Base-by-base conservation (phyloP, 306 rosid species). In the Ormosia emarginata region DNA sequence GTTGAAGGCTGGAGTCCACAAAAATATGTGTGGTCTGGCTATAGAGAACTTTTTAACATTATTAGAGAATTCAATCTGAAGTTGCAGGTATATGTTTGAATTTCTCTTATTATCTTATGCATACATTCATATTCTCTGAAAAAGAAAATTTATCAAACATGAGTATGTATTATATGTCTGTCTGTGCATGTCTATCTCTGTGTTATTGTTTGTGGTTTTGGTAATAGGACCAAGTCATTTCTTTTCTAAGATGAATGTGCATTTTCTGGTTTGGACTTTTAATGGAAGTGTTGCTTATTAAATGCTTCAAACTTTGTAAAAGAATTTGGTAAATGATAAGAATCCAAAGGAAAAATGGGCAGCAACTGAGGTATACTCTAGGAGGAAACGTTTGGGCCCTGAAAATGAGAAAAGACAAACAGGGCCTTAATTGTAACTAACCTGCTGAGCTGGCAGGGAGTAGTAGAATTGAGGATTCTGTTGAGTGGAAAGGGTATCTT, bases 21-120 rank as follows among this genome's bases (percentile, higher is more conserved):
- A 68, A 95, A 95, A 81, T 95, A 93, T 50, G 84, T 84, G 44
- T 95, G 99, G 99, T 93, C 98, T 77, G 99, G 98, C 78, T 93
- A 95, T 84, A 85, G 98, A 81, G 94, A 88, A 65, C 97, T 95
- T 70, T 93, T 95, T 74, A 86, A 87, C 87, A 86, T 93, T 36
- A 63, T 95, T 58, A 87, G 85, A 61, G 94, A 92, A 85, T 92
- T 95, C 86, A 93, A 92, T 82, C 85, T 95, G 71, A 95, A 91
- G 78, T 83, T 95, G 79, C 99, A 95, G 97, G 99, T 92, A 83
- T 70, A 40, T 41, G 24, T 74, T 82, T 78, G 39, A 68, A 15
- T 73, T 81, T 43, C 70, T 64, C 50, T 58, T 46, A 56, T 66
- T 40, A 79, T 56, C 66, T 57, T 80, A 40, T 57, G 41, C 78